Conservation (phyloP, 768 basidiomycete species). For the Panellus pusillus region DNA sequence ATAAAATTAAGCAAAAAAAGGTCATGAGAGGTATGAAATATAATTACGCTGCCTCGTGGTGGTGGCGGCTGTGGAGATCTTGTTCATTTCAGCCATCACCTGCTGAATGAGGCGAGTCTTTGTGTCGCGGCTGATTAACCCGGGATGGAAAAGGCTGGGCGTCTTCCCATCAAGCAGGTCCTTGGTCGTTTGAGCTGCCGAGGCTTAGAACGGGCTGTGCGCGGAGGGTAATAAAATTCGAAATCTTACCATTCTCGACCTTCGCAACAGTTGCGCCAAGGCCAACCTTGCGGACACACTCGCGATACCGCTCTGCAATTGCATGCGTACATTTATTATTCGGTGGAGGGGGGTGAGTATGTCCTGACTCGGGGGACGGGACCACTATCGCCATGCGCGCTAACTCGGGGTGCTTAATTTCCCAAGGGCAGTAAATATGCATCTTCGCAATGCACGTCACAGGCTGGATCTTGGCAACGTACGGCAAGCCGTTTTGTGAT, state of each 20-base stretch:
- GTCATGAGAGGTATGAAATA: too few relatives aligned
- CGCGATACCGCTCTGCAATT: slow-evolving; percentile 5
- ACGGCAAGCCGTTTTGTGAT: slow-evolving; percentile 5
- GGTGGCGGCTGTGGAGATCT: background rate
- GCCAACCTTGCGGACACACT: slow-evolving; percentile 8
- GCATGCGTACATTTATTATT: slow-evolving; percentile 8
- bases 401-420: slow-evolving; percentile 3
- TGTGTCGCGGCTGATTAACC: slow-evolving; percentile 3
- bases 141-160: slow-evolving; percentile 10
- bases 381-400: slow-evolving; percentile 8
- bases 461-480: background rate
- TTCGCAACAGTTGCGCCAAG: slow-evolving; percentile 5
- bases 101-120: slow-evolving; percentile 9
- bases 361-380: slow-evolving; percentile 1
- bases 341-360: slow-evolving; percentile 6
- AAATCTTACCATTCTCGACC: slow-evolving; percentile 13
- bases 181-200: slow-evolving; percentile 11
- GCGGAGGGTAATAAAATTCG: too few relatives aligned
- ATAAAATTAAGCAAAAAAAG: too few relatives aligned
- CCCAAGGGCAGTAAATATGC: slow-evolving; percentile 2
- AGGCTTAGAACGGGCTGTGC: too few relatives aligned
- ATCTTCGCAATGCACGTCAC: slow-evolving; percentile 7
- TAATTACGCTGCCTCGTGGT: slow-evolving; percentile 1
- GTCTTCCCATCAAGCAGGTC: slow-evolving; percentile 9
- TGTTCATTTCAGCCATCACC: slow-evolving; percentile 5